Base-by-base conservation (phyloP, 805 yeast genomes). In the Myxozyma neglecta region DNA sequence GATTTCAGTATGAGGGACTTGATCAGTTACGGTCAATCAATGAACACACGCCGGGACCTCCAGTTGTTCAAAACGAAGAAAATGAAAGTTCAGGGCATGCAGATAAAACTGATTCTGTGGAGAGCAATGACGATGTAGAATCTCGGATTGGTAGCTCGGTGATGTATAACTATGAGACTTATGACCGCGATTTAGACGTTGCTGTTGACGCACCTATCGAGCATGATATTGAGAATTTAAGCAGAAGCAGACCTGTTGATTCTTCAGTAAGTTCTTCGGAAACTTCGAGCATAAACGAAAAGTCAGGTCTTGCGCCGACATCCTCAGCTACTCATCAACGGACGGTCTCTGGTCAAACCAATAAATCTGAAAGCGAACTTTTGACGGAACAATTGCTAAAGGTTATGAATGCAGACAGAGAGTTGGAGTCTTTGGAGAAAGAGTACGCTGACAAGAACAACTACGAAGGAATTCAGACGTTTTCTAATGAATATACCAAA, bases 231-330 rank as follows among this genome's bases (percentile, higher is more conserved):
- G 52, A 56, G 20, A 60, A 56, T 20, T 47, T 60, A 48, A 60
- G 56, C 36, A 51, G 51, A 13, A 43, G 46, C 20, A 40, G 64
- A 24, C 64, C 64, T 7, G 51, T 60, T 18, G 64, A 60, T 16
- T 60, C 64, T 9, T 60, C 64, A 11, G 60, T 35, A 1, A 56
- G 60, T 32, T 56, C 64, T 1, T 60, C 63, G 16, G 57, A 56
- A 24, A 54, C 64, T 1, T 56, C 55, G 14, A 56, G 60, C 34
- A 46, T 51, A 18, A 47, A 29, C 18, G 56, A 59, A 18, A 56
- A 56, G 14, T 32, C 52, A 29, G 56, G 45, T 29, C 32, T 37
- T 10, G 18, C 51, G 13, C 32, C 48, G 24, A 32, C 37, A 7
- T 18, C 29, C 5, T 13, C 18, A 10, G 24, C 44, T 5, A 43